Percentiles rank a stretch among this genome's conserved stretches.
phyloP scores from a whole-genome alignment of 2,329 filamentous ascomycete species.

The Cladophialophora psammophila region DNA sequence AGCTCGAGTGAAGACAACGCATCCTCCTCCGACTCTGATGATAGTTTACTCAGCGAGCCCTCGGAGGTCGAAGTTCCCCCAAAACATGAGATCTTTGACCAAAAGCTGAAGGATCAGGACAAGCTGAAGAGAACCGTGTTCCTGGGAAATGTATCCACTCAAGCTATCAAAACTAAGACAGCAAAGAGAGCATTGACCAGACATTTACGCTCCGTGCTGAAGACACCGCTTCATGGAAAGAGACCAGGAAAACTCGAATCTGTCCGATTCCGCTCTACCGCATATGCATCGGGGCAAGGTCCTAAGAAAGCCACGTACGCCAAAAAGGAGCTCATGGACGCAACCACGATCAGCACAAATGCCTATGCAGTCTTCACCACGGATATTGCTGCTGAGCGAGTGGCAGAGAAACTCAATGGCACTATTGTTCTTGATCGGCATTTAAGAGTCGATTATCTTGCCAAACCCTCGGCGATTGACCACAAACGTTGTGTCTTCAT shows the following conservation, averaged over 20 bases:
- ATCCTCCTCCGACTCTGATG: conserved; percentile 40
- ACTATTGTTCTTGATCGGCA: conserved; percentile 84
- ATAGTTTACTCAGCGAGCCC: conserved; percentile 38
- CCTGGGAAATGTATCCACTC: conserved; percentile 84
- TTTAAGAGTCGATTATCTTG: conserved; percentile 86
- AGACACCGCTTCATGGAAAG: conserved; percentile 57
- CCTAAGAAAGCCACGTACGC: conserved; percentile 96
- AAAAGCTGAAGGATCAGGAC: conserved; percentile 57
- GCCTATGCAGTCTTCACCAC: conserved; percentile 92
- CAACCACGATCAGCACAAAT: conserved; percentile 91
- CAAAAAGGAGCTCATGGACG: conserved; percentile 86
- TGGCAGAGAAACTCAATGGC: conserved; percentile 80
- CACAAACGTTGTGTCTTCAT: conserved; percentile 94
- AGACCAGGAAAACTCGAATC: conserved; percentile 80
- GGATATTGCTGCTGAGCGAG: conserved; percentile 74
- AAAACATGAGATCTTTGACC: conserved; percentile 50
- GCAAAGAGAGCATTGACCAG: conserved; percentile 78
- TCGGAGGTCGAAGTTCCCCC: conserved; percentile 41
- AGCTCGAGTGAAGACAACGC: conserved; percentile 46
- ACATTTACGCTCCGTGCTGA: conserved; percentile 80
- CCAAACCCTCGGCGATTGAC: conserved; percentile 82
- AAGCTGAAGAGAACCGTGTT: conserved; percentile 92
- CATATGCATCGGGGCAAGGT: conserved; percentile 76
- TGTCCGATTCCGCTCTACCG: conserved; percentile 90
- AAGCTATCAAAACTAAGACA: conserved; percentile 81